Base-by-base conservation (phyloP, 495 filamentous ascomycete species). In the Aspergillus olivimuriae region DNA sequence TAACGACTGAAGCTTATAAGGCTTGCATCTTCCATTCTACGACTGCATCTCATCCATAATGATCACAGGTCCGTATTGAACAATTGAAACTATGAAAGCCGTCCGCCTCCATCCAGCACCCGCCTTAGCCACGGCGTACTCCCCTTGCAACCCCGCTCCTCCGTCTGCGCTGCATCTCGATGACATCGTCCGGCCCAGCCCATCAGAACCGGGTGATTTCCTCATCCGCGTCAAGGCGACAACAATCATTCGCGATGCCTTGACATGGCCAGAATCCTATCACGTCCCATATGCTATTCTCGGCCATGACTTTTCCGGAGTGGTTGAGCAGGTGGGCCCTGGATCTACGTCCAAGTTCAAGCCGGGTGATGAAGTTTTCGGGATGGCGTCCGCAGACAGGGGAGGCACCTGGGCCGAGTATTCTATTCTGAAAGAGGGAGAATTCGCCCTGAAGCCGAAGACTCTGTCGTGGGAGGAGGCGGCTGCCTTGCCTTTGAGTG, bases 281-380 rank as follows among this genome's bases (percentile, higher is more conserved):
- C 4, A 19, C 4, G 43, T 48, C 31, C 34, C 42, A 2, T 57
- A 57, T 43, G 4, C 41, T 34, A 65, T 62, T 22, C 57, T 62
- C 1, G 73, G 71, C 32, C 56, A 65, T 51, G 74, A 77, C 52
- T 60, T 76, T 41, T 47, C 73, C 9, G 74, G 71, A 6, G 65
- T 47, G 1, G 63, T 76, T 1, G 47, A 47, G 5, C 54, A 52
- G 26, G 55, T 50, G 8, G 52, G 44, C 28, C 22, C 37, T 22
- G 24, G 24, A 6, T 6, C 6, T 11, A 28, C 36, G 12, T 43
- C 22, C 22, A 43, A 39, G 2, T 60, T 63, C 37, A 41, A 54
- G 15, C 46, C 48, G 17, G 63, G 63, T 36, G 61, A 63, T 40
- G 52, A 59, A 17, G 53, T 69, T 34, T 67, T 60, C 44, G 63